A percentile compares a stretch with the other conserved stretches of the same genome.
Conservation (phyloP, 345 rosid species). For the Ricinus communis region DNA sequence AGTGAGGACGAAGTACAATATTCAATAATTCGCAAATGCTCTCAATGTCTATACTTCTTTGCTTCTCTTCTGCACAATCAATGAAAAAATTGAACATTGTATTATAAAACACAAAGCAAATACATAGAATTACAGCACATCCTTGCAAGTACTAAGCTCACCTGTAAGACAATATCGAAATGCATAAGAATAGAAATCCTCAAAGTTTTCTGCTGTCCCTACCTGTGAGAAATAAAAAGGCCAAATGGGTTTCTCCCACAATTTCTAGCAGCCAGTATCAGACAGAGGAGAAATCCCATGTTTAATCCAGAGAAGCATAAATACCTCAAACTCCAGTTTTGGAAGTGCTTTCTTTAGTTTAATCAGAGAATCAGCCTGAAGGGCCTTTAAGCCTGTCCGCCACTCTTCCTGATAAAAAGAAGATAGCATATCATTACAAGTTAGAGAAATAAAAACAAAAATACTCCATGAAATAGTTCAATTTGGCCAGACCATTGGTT, state of each 20-base stretch:
- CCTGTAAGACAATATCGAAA: conserved; percentile 94
- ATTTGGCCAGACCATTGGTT: not conserved
- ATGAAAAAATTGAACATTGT: not conserved
- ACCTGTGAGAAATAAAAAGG: conserved; percentile 47
- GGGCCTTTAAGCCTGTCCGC: conserved; percentile 72
- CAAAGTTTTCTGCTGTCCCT: conserved; percentile 64
- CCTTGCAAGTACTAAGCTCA: conserved; percentile 21
- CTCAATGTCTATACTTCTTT: conserved; percentile 86
- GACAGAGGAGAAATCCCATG: not conserved
- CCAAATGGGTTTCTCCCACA: conserved; percentile 10
- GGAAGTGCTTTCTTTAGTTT: conserved; percentile 78
- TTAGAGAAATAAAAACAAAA: not conserved
- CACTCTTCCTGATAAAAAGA: conserved; percentile 75
- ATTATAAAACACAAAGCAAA: not conserved
- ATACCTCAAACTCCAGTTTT: conserved; percentile 85
- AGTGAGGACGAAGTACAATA: conserved; percentile 73
- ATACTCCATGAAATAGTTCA: not conserved
- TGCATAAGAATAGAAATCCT: conserved; percentile 78
- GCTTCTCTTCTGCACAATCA: conserved; percentile 74
- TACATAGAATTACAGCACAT: conserved; percentile 14
- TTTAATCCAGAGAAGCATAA: not conserved
- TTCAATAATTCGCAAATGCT: conserved; percentile 80
- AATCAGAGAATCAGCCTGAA: conserved; percentile 60
- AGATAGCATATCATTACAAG: not conserved
- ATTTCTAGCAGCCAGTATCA: conserved; percentile 3